Evolutionary conservation across 2,329 filamentous ascomycete genomes (phyloP).

Genomic region (Aspergillus puulaauensis): DNA sequence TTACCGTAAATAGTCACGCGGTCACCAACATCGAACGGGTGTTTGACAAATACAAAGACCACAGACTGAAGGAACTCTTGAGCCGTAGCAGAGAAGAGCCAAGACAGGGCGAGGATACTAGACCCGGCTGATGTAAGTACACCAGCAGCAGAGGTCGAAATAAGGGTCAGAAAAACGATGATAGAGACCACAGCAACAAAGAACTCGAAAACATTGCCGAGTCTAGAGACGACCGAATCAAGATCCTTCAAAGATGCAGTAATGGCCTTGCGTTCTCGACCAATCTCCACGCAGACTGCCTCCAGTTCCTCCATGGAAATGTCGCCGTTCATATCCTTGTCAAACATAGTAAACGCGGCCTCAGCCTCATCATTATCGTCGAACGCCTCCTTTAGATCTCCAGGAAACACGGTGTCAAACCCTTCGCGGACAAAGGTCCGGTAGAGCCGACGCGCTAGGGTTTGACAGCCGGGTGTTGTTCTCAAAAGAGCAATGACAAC

Average conservation of each 20-base stretch:
- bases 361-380: conserved; percentile 81
- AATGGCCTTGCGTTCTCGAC: conserved; percentile 91
- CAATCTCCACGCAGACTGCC: conserved; percentile 89
- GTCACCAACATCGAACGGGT: conserved; percentile 95
- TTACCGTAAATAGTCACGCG: conserved; percentile 90
- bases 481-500: conserved; percentile 77
- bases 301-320: conserved; percentile 95
- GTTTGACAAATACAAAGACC: conserved; percentile 95
- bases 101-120: conserved; percentile 82
- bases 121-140: conserved; percentile 89
- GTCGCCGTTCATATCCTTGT: conserved; percentile 94
- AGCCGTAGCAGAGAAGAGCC: conserved; percentile 88
- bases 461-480: conserved; percentile 72
- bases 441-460: conserved; percentile 83
- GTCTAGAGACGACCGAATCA: conserved; percentile 86
- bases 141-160: conserved; percentile 85
- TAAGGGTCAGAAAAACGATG: conserved; percentile 83
- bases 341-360: conserved; percentile 86
- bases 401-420: conserved; percentile 72
- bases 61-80: conserved; percentile 93
- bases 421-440: conserved; percentile 77
- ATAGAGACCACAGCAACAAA: conserved; percentile 78
- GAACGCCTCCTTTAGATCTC: conserved; percentile 78
- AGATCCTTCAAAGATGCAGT: conserved; percentile 92
- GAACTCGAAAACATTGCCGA: conserved; percentile 86